Conservation (phyloP, 805 yeast species). For the Ogataea methanolica region DNA sequence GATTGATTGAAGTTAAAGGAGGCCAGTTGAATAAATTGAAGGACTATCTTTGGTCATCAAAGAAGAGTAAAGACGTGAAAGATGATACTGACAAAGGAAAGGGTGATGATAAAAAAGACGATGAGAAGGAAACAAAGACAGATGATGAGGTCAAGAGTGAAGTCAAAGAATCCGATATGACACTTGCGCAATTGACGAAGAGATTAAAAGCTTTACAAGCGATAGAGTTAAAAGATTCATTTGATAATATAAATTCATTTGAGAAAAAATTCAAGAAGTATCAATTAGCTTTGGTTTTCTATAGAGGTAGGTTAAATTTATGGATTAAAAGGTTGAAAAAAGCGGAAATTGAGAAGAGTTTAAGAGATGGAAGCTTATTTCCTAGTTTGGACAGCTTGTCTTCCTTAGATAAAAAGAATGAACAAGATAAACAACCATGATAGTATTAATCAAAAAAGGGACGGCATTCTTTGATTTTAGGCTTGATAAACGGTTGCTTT, state of each 20-base stretch:
- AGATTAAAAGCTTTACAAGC: slow-evolving; percentile 6
- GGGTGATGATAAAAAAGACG: slow-evolving; percentile 1
- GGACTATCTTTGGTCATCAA: slow-evolving; percentile 20
- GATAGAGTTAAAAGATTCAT: slow-evolving; percentile 3
- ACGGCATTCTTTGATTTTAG: too few relatives aligned
- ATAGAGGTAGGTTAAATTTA: slow-evolving; percentile 35
- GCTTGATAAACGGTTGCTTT: too few relatives aligned
- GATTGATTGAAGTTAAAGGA: slow-evolving; percentile 13
- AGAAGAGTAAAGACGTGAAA: slow-evolving; percentile 6
- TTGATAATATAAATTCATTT: slow-evolving; percentile 15
- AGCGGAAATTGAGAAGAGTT: slow-evolving; percentile 28
- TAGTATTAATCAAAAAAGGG: too few relatives aligned
- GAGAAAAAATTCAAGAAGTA: slow-evolving; percentile 33
- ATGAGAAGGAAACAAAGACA: not conserved
- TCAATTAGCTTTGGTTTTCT: slow-evolving; percentile 37
- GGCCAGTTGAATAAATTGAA: slow-evolving; percentile 24
- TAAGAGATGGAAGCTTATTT: slow-evolving; percentile 35
- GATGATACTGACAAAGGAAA: slow-evolving; percentile 4
- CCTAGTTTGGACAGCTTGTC: slow-evolving; percentile 31
- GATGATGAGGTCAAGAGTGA: not conserved
- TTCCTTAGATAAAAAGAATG: not conserved
- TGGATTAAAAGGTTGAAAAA: slow-evolving; percentile 31
- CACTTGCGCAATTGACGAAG: slow-evolving; percentile 4
- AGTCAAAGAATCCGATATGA: slow-evolving; percentile 6
- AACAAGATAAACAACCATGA: too few relatives aligned